Conservation (phyloP, 1,284 basidiomycete genomes). For the Rhizopogon parksii region DNA sequence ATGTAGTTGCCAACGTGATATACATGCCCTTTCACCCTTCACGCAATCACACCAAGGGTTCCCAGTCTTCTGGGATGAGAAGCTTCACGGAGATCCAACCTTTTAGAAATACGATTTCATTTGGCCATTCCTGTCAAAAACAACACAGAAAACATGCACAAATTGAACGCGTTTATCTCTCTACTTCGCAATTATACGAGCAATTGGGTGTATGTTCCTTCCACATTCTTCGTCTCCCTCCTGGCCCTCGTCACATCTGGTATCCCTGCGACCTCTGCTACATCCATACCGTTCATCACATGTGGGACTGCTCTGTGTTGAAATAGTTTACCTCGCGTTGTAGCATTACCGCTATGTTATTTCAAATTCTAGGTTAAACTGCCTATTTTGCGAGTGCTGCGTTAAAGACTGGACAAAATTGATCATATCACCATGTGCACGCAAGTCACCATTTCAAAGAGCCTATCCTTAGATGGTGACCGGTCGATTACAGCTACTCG, state of each 20-base stretch:
- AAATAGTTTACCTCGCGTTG: not conserved
- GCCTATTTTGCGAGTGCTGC: not conserved
- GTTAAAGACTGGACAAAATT: not conserved
- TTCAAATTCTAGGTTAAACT: not conserved
- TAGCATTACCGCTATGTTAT: not conserved
- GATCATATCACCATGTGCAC: not conserved
- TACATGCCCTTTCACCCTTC: not conserved
- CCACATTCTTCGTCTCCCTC: too few relatives aligned
- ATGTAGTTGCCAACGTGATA: not conserved
- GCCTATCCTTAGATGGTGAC: too few relatives aligned
- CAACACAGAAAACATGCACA: too few relatives aligned
- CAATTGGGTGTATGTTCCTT: too few relatives aligned
- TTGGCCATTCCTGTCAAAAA: too few relatives aligned
- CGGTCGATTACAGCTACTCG: too few relatives aligned
- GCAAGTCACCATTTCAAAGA: too few relatives aligned
- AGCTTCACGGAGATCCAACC: not conserved
- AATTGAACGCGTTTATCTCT: too few relatives aligned
- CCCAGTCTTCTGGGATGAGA: not conserved
- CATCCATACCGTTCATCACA: not conserved
- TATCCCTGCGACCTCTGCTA: not conserved
- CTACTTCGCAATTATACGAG: too few relatives aligned
- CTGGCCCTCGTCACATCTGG: not conserved
- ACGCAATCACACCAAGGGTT: not conserved
- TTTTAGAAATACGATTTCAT: not conserved
- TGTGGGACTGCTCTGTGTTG: not conserved